Conservation (phyloP, 352 stramenopile genomes). For the Globisporangium okanoganense region DNA sequence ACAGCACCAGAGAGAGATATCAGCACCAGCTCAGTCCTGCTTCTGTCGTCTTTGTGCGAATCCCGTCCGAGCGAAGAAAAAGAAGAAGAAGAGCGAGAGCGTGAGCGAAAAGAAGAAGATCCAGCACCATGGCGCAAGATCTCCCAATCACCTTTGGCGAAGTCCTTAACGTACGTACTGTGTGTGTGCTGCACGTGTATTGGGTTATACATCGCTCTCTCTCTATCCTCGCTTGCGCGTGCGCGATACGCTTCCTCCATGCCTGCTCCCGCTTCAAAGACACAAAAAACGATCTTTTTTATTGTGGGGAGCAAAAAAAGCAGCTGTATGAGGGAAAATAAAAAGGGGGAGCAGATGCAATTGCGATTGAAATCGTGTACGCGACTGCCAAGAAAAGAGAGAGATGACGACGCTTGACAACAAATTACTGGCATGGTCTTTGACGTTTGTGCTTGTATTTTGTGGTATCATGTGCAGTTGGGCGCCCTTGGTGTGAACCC, state of each 20-base stretch:
- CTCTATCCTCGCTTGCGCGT: not conserved
- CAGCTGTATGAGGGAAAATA: slow-evolving; percentile 9
- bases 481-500: slow-evolving; percentile 84
- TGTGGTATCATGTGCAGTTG: slow-evolving; percentile 51
- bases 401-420: not conserved
- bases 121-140: slow-evolving; percentile 74
- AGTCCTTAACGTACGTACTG: slow-evolving; percentile 86
- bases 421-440: not conserved
- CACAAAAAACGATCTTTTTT: slow-evolving; percentile 12
- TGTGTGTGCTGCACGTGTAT: not conserved
- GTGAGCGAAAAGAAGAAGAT: slow-evolving; percentile 11
- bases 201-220: not conserved
- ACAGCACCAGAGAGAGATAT: slow-evolving; percentile 4
- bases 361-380: not conserved
- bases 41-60: not conserved
- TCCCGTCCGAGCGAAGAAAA: slow-evolving; percentile 1
- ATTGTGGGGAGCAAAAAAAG: slow-evolving; percentile 1
- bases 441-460: slow-evolving; percentile 10
- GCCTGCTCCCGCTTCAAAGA: not conserved
- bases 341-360: slow-evolving; percentile 8
- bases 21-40: not conserved
- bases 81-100: slow-evolving; percentile 8
- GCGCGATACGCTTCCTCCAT: not conserved
- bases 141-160: slow-evolving; percentile 88
- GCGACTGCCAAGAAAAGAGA: not conserved